A percentile compares a stretch with the other conserved stretches of the same genome.
Evolutionary conservation across 768 basidiomycete genomes (phyloP).

Genomic region (Calocybe cyanea): DNA sequence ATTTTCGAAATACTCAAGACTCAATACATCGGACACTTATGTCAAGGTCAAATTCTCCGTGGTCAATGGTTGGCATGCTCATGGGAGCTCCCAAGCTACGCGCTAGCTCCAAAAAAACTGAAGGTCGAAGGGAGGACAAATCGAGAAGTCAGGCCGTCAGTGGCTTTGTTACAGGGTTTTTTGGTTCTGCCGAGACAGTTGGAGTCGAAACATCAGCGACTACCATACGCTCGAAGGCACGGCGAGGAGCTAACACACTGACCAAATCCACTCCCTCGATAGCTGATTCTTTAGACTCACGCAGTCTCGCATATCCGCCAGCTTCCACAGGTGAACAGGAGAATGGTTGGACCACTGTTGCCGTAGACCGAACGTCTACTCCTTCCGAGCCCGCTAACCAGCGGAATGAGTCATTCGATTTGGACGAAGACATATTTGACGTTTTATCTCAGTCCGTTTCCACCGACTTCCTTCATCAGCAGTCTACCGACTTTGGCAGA

Average conservation of each 20-base stretch:
- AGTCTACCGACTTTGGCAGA: neutral
- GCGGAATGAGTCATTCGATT: neutral
- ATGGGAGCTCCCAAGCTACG: conserved; percentile 13
- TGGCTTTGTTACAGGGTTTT: too few relatives aligned
- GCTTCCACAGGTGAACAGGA: conserved; percentile 4
- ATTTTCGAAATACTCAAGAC: neutral
- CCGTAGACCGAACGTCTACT: neutral
- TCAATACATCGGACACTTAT: conserved; percentile 2
- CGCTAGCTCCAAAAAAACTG: conserved; percentile 3
- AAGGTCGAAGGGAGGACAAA: neutral
- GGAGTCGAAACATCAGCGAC: too few relatives aligned
- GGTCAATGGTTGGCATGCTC: conserved; percentile 15
- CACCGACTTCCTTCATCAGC: conserved; percentile 3
- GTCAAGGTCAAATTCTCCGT: conserved; percentile 11
- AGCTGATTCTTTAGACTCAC: neutral
- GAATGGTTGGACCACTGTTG: conserved; percentile 9
- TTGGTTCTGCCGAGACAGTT: too few relatives aligned
- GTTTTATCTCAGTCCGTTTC: conserved; percentile 8
- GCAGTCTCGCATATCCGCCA: neutral
- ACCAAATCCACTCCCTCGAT: neutral
- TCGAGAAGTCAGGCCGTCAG: neutral
- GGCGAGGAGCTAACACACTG: too few relatives aligned
- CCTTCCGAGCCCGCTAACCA: neutral
- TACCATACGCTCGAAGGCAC: too few relatives aligned
- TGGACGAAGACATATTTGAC: conserved; percentile 10